Evolutionary conservation across 306 rosid species (phyloP).

Genomic region (Cucumis hystrix): DNA sequence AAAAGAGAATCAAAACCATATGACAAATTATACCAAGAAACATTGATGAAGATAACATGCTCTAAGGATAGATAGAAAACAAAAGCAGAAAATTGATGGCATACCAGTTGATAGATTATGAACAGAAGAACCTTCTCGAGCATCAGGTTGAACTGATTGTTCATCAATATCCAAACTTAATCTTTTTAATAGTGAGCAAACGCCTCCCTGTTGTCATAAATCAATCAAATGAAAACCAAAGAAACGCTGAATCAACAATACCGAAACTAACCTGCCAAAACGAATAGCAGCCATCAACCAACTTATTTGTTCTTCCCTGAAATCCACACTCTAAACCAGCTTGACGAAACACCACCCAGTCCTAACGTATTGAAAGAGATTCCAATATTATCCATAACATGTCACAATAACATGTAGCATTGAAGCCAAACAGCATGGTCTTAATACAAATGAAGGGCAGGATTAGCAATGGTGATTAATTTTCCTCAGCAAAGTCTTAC

Average conservation of each 20-base stretch:
- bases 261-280: conserved; percentile 75
- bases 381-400: neutral
- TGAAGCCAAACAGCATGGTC: neutral
- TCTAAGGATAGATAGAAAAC: neutral
- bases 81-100: neutral
- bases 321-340: conserved; percentile 73
- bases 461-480: neutral
- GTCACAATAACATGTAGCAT: neutral
- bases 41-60: no score
- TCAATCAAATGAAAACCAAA: conserved; percentile 12
- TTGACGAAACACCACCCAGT: conserved; percentile 84
- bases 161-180: conserved; percentile 30
- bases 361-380: conserved; percentile 26
- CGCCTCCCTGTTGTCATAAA: conserved; percentile 54
- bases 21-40: no score
- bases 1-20: no score
- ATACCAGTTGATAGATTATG: conserved; percentile 16
- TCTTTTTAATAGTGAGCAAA: conserved; percentile 59
- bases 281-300: conserved; percentile 96
- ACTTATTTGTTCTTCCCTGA: conserved; percentile 94
- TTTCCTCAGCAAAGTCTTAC: conserved; percentile 30
- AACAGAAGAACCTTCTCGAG: neutral
- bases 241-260: neutral
- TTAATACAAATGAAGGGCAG: neutral
- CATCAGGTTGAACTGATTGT: conserved; percentile 17